Conservation (phyloP, 345 rosid species). For the Brassica incana region DNA sequence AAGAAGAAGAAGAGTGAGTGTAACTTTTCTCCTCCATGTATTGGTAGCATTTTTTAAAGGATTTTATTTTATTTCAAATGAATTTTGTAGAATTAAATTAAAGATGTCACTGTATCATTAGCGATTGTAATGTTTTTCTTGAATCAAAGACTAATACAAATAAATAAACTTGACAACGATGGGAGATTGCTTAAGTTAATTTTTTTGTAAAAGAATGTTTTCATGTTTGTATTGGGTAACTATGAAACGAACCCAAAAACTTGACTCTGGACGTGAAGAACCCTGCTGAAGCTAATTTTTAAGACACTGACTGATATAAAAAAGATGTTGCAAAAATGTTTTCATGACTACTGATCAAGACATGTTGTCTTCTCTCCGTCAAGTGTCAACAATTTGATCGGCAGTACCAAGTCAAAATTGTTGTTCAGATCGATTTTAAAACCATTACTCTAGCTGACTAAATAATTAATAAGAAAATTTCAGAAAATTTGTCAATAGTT, state of each 20-base stretch:
- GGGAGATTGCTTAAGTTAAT: background rate
- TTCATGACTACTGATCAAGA: no score
- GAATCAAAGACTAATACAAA: background rate
- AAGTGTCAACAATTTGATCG: no score
- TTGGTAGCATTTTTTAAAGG: constrained; percentile 6
- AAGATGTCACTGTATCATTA: constrained; percentile 10
- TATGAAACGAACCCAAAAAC: background rate
- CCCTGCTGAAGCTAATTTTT: no score
- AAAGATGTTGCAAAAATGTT: no score
- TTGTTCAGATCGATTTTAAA: background rate
- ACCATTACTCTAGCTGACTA: background rate
- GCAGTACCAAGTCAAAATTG: no score
- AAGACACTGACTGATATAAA: no score
- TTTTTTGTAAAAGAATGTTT: background rate
- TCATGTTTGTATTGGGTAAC: background rate
- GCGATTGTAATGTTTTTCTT: constrained; percentile 3
- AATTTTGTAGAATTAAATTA: constrained; percentile 13
- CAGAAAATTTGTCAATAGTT: background rate
- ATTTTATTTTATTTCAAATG: background rate
- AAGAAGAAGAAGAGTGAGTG: constrained; percentile 39
- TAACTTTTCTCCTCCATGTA: constrained; percentile 15
- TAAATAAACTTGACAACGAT: background rate
- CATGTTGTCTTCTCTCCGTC: no score
- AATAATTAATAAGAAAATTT: background rate
- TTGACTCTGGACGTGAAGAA: no score